Base-by-base conservation (phyloP, 192 early-diverging fungal species). In the Coemansia asiatica region DNA sequence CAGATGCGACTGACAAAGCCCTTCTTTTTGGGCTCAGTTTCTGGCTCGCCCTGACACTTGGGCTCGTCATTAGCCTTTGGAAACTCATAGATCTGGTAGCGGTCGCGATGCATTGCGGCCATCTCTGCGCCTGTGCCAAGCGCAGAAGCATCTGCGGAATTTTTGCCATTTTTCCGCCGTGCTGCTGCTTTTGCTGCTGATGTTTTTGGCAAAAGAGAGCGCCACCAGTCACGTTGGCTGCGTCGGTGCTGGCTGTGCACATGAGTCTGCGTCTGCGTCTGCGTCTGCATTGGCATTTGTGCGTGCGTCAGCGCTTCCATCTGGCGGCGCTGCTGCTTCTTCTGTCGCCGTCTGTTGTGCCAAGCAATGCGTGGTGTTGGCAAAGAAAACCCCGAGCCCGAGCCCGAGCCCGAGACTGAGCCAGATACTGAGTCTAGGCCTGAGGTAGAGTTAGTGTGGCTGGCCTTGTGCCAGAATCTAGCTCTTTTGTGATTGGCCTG, bases 331-430 rank as follows among this genome's bases (percentile, higher is more conserved):
- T 54, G 51, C 51, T 54, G 51, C 40, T 54, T 23, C 51, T 54
- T 54, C 51, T 54, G 51, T 26, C 25, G 51, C 51, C 51, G 22
- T 23, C 25, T 54, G 51, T 10, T n/a, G 51, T 27, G 28, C 51
- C 22, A 54, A 12, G 51, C 12, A 10, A n/a, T 26, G 23, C 51
- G 13, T 6, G 22, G 51, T 7, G 25, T 54, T 23, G 51, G 25
- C 19, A 5, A 23, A 2, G 19, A 54, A 27, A 23, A 6, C 12
- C 51, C 51, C 22, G 51, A 54, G 25, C 51, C 26, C 9, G 27
- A 51, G 50, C 50, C 50, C 50, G 50, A 51, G 50, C 50, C 47
- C 47, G 47, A n/a, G n/a, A n/a, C n/a, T n/a, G n/a, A 51, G 49
- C 21, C 23, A 7, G 51, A 54, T 23, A 23, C 51, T 25, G 51